phyloP scores from a whole-genome alignment of 345 rosid genomes.

The Ceriops tagal region DNA sequence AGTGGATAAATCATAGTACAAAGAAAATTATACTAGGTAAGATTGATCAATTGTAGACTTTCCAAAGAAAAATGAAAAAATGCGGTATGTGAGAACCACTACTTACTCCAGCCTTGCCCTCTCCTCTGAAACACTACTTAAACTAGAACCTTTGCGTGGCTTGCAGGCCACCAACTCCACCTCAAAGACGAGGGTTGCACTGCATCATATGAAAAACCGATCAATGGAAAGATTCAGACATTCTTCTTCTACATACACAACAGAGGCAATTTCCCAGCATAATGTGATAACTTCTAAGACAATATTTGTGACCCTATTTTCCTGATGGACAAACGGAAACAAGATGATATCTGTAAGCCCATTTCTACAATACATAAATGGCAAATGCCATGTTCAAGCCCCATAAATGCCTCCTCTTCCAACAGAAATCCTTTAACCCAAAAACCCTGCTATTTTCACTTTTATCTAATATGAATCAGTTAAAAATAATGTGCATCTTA shows the following conservation, averaged over 20 bases:
- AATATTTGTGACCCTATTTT: too few species aligned
- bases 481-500: too few species aligned
- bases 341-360: too few species aligned
- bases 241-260: too few species aligned
- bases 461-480: too few species aligned
- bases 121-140: conserved; percentile 67
- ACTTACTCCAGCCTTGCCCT: conserved; percentile 91
- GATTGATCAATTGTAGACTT: not conserved
- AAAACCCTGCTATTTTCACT: too few species aligned
- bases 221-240: not conserved
- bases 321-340: too few species aligned
- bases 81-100: not conserved
- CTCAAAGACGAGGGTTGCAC: conserved; percentile 82
- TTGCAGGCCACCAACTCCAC: conserved; percentile 76
- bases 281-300: too few species aligned
- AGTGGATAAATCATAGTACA: not conserved
- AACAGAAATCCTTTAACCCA: too few species aligned
- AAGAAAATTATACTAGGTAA: not conserved
- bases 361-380: too few species aligned
- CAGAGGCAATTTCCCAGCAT: not conserved
- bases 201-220: conserved; percentile 32
- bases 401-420: too few species aligned
- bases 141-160: conserved; percentile 76
- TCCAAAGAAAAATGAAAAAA: not conserved
- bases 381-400: too few species aligned